Evolutionary conservation across 345 rosid species (phyloP).

Genomic region (Microthlaspi erraticum): DNA sequence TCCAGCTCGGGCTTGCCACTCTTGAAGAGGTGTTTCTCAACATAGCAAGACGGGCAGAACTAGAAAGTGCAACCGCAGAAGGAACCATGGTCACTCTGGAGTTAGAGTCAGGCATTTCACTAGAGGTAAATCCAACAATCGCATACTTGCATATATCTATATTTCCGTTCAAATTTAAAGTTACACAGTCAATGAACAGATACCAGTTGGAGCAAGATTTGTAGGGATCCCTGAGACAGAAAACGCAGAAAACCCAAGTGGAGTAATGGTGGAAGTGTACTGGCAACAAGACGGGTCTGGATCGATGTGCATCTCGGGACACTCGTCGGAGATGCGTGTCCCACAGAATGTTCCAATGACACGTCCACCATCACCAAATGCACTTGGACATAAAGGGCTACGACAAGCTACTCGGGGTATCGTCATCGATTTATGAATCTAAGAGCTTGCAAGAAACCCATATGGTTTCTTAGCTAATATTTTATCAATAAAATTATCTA

Average conservation of each 20-base stretch:
- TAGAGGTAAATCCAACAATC: constrained; percentile 52
- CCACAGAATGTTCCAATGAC: constrained; percentile 27
- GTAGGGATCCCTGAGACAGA: constrained; percentile 78
- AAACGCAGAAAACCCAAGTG: constrained; percentile 61
- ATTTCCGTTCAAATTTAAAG: background rate
- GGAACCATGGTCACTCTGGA: constrained; percentile 63
- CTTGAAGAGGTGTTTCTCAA: constrained; percentile 94
- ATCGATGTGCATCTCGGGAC: constrained; percentile 76
- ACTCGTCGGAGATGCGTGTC: constrained; percentile 56
- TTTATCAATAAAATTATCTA: too few relatives aligned
- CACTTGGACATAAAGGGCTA: constrained; percentile 35
- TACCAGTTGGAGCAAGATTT: constrained; percentile 82
- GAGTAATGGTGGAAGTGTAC: constrained; percentile 85
- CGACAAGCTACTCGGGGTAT: constrained; percentile 29
- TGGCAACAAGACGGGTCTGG: constrained; percentile 89
- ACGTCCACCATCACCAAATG: constrained; percentile 35
- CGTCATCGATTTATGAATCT: constrained; percentile 40
- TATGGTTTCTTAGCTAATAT: too few relatives aligned
- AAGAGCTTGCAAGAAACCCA: too few relatives aligned
- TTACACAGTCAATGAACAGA: constrained; percentile 44
- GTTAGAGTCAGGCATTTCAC: constrained; percentile 64
- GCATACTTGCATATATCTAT: background rate
- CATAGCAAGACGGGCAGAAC: constrained; percentile 83
- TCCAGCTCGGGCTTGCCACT: constrained; percentile 84
- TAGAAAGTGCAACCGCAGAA: constrained; percentile 82